These are phyloP conservation scores for Auricularia heimuer DNA, from an alignment of 768 basidiomycete genomes.

Conservation along the genomic window DNA sequence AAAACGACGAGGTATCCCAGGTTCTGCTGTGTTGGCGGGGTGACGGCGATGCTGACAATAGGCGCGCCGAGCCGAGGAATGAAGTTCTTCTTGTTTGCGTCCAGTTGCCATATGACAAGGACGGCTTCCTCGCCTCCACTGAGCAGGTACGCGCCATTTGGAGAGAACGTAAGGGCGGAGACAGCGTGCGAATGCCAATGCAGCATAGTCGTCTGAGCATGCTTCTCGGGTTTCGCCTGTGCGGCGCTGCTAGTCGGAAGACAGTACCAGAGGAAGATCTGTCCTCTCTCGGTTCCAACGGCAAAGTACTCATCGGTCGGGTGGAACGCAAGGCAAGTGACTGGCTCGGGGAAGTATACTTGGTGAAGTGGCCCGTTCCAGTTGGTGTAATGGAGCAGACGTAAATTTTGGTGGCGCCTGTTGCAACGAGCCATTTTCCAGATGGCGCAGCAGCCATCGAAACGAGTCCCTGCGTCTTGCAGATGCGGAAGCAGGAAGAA, in stretches of 20 bases:
- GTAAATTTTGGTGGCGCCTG: conserved; percentile 69
- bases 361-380: conserved; percentile 58
- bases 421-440: conserved; percentile 68
- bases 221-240: conserved; percentile 45
- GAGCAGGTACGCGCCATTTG: conserved; percentile 85
- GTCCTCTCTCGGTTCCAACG: conserved; percentile 81
- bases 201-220: conserved; percentile 71
- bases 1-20: conserved; percentile 85
- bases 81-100: conserved; percentile 81
- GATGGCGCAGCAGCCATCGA: conserved; percentile 66
- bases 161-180: conserved; percentile 73
- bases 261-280: conserved; percentile 89
- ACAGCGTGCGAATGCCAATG: conserved; percentile 99
- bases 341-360: conserved; percentile 68
- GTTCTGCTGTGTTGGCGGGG: conserved; percentile 35
- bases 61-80: conserved; percentile 87
- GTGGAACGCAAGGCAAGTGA: conserved; percentile 82
- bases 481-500: conserved; percentile 27
- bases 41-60: conserved; percentile 59
- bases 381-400: conserved; percentile 47
- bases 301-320: conserved; percentile 90
- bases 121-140: conserved; percentile 95
- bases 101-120: conserved; percentile 93
- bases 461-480: conserved; percentile 54
- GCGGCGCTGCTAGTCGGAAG: conserved; percentile 44